These are phyloP conservation scores for Nicotiana rustica DNA, from an alignment of 305 asterid genomes.

Conservation along the genomic window DNA sequence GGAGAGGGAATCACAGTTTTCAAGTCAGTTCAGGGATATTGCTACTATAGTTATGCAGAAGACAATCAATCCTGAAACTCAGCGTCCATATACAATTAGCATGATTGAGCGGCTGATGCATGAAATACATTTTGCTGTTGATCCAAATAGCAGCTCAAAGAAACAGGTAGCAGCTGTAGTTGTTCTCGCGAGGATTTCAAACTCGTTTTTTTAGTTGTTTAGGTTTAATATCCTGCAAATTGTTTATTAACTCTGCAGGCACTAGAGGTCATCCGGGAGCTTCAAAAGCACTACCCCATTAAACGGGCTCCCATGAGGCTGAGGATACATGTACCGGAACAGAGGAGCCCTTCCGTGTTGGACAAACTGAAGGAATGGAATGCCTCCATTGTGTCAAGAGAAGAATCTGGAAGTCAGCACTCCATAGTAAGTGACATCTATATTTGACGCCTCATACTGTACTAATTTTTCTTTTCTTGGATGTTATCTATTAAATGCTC, in stretches of 20 bases:
- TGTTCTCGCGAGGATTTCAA: background rate
- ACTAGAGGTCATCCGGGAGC: constrained; percentile 83
- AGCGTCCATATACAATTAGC: constrained; percentile 85
- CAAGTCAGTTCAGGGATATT: constrained; percentile 87
- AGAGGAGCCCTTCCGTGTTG: constrained; percentile 53
- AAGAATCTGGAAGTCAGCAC: constrained; percentile 69
- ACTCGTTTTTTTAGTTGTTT: background rate
- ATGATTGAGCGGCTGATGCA: constrained; percentile 97
- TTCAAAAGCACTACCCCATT: constrained; percentile 82
- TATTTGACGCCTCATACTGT: constrained; percentile 2
- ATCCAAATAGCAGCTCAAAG: constrained; percentile 86
- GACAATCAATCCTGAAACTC: constrained; percentile 85
- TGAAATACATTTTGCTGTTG: constrained; percentile 86
- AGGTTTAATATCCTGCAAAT: background rate
- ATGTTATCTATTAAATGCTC: background rate
- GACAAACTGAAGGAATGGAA: constrained; percentile 75
- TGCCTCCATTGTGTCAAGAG: constrained; percentile 64
- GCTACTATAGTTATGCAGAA: constrained; percentile 92
- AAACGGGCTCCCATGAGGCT: constrained; percentile 89
- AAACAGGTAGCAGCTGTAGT: constrained; percentile 62
- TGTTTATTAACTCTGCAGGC: constrained; percentile 54
- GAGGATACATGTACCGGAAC: constrained; percentile 66
- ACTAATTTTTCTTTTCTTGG: background rate
- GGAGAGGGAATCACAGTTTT: constrained; percentile 86
- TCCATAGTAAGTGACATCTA: constrained; percentile 62